Percentiles rank a stretch among this genome's conserved stretches.
These are phyloP conservation scores for Oenanthe javanica DNA, from an alignment of 140 eudicot genomes.

Conservation along the genomic window DNA sequence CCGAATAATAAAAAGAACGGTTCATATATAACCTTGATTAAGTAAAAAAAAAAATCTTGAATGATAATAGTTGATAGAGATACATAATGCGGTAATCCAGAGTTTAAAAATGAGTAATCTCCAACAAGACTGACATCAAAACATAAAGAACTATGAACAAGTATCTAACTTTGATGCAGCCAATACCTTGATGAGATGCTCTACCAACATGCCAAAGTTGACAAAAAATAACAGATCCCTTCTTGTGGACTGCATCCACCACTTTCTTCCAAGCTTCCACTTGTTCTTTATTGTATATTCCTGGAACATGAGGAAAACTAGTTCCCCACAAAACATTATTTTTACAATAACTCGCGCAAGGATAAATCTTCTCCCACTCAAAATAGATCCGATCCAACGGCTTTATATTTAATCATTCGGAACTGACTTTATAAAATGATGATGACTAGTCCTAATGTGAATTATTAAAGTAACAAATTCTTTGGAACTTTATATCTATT, in stretches of 20 bases:
- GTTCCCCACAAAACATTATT: background rate
- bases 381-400: background rate
- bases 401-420: background rate
- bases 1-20: background rate
- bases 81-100: background rate
- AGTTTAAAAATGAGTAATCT: background rate
- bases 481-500: background rate
- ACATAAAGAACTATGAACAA: background rate
- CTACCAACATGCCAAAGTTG: slow-evolving; percentile 97
- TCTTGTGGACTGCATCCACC: slow-evolving; percentile 74
- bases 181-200: slow-evolving; percentile 74
- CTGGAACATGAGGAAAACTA: slow-evolving; percentile 90
- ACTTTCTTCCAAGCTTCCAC: slow-evolving; percentile 73
- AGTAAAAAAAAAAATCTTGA: background rate
- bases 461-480: background rate
- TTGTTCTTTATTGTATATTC: slow-evolving; percentile 67
- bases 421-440: background rate
- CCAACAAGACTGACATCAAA: background rate
- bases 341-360: background rate
- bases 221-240: slow-evolving; percentile 70
- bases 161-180: background rate
- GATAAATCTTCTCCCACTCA: slow-evolving; percentile 1
- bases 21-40: background rate
- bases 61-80: background rate
- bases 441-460: background rate